phyloP scores from a whole-genome alignment of 305 asterid genomes.

The Fraxinus sp. region DNA sequence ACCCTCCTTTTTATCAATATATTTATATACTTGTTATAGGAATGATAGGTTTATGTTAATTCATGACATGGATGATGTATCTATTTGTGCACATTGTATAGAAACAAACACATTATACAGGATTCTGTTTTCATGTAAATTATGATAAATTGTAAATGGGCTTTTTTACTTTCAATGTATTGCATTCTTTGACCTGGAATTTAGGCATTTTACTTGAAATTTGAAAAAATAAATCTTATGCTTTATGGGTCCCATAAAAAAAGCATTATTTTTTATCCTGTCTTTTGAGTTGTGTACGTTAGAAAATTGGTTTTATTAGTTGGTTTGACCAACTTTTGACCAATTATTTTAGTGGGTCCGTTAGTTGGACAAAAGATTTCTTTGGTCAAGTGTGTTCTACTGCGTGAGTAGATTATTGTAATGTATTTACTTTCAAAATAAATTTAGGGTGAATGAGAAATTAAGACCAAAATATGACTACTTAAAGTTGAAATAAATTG shows the following conservation, averaged over 20 bases:
- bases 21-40: neutral
- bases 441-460: no score
- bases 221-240: neutral
- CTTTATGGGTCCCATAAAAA: neutral
- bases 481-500: no score
- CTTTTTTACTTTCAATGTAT: neutral
- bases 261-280: neutral
- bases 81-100: neutral
- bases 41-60: slow-evolving; percentile 16
- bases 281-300: neutral
- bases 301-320: no score
- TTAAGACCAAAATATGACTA: no score
- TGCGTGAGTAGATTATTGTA: no score
- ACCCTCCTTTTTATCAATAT: slow-evolving; percentile 12
- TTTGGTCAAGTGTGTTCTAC: no score
- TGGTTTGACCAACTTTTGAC: no score
- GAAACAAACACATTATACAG: neutral
- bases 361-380: no score
- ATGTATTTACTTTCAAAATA: no score
- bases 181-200: slow-evolving; percentile 11
- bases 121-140: neutral
- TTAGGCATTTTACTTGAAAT: neutral
- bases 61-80: neutral
- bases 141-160: neutral
- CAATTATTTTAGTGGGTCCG: no score